Evolutionary conservation across 2,329 filamentous ascomycete species (phyloP).

Genomic region (Claviceps spartinae): DNA sequence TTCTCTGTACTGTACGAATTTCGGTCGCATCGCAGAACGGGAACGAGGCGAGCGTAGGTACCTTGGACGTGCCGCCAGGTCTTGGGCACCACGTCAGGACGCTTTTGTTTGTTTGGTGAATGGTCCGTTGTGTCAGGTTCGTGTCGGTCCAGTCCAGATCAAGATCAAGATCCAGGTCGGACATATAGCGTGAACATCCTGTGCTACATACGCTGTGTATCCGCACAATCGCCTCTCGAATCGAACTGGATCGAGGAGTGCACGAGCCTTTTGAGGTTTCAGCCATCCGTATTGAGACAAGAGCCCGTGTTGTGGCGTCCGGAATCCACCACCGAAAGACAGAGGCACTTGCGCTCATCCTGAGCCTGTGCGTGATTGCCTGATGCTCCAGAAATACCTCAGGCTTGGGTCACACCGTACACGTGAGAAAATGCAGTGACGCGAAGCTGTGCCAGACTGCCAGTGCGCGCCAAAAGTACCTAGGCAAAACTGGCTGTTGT

Average conservation of each 20-base stretch:
- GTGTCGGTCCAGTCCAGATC: background rate
- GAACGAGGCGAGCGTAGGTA: too few species aligned
- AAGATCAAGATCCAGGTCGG: background rate
- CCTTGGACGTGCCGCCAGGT: too few species aligned
- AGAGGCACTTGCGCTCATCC: background rate
- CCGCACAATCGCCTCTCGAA: background rate
- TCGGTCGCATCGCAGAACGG: background rate
- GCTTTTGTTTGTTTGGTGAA: too few species aligned
- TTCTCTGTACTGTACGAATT: background rate
- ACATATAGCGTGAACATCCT: background rate
- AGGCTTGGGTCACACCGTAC: too few species aligned
- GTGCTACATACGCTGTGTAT: too few species aligned
- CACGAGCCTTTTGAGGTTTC: constrained; percentile 1
- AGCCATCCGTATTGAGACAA: constrained; percentile 1
- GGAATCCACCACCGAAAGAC: background rate
- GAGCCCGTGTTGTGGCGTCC: background rate
- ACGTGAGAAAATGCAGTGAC: too few species aligned
- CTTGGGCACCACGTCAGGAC: too few species aligned
- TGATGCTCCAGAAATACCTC: too few species aligned
- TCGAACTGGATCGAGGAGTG: background rate
- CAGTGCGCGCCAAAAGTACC: too few species aligned
- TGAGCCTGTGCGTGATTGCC: background rate
- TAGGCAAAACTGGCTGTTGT: too few species aligned
- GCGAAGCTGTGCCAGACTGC: too few species aligned
- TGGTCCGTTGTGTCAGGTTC: background rate